Base-by-base conservation (phyloP, 805 yeast species). In the Wickerhamiella australiensis region DNA sequence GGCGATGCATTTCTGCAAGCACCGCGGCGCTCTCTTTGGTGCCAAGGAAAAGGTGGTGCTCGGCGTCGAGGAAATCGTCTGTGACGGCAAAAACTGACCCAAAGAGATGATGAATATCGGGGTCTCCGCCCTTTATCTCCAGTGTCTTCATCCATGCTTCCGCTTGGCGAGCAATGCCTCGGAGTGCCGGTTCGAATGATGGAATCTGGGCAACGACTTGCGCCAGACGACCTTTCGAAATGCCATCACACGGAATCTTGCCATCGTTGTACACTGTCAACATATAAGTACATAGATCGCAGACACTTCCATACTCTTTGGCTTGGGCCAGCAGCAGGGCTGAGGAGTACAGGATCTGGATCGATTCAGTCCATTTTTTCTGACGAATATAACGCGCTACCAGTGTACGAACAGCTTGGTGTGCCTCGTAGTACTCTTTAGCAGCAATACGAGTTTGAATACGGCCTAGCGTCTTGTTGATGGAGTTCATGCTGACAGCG, bases 391-490 rank as follows among this genome's bases (percentile, higher is more conserved):
- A 82, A 61, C 98, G 73, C 56, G 87, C 87, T 38, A 85, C 84
- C 49, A 90, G 83, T 5, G 97, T 86, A 60, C 96, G 72, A 47
- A 92, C 73, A 0, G 95, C 88, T 65, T 92, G 97, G 63, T 90
- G 96, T 0, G 97, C 97, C 63, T 92, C 98, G 63, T 90, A 90
- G 67, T 74, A 86, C 50, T 87, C 83, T 2, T 85, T 85, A 46
- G 74, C 74, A 46, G 74, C 76, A 54, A 90, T 81, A 58, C 83
- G 55, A 41, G 29, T 49, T 47, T 53, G 45, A 11, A 58, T 56
- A 20, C 61, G 53, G 15, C 37, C 47, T 35, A 59, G 50, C 15
- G 61, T 57, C 47, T 57, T 55, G 25, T 59, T 58, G 21, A 56
- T 52, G 20, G 58, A 52, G 20, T 40, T 38, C 52, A 50, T 50